A percentile compares a stretch with the other conserved stretches of the same genome.
Evolutionary conservation across 352 stramenopile species (phyloP).

Genomic region (Hyaloperonospora arabidopsidis): DNA sequence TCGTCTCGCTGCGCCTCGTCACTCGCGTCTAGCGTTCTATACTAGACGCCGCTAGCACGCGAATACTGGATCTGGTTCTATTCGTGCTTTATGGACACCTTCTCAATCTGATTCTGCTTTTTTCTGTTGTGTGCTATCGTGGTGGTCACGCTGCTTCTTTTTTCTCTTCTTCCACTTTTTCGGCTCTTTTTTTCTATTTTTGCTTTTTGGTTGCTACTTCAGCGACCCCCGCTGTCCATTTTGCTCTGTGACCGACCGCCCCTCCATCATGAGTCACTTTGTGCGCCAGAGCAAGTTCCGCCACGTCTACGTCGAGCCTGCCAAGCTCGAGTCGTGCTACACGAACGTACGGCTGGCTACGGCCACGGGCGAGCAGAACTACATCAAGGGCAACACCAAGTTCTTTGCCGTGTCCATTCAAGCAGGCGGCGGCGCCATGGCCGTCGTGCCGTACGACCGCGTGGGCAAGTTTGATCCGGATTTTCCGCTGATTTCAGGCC

Average conservation of each 20-base stretch:
- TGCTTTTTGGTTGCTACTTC: too few relatives aligned
- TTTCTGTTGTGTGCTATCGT: slow-evolving; percentile 6
- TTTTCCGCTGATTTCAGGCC: slow-evolving; percentile 92
- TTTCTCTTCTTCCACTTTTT: too few relatives aligned
- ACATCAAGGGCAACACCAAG: slow-evolving; percentile 99
- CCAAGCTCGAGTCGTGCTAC: slow-evolving; percentile 91
- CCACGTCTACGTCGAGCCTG: slow-evolving; percentile 96
- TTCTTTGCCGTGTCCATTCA: slow-evolving; percentile 97
- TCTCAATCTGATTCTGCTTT: slow-evolving; percentile 1
- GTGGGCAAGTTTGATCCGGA: slow-evolving; percentile 91
- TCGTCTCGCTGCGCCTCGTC: neutral
- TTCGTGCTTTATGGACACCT: neutral
- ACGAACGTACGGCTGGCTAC: slow-evolving; percentile 91
- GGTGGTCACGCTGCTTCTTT: neutral
- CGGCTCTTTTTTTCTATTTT: too few relatives aligned
- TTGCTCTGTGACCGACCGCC: neutral
- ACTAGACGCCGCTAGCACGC: neutral
- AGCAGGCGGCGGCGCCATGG: slow-evolving; percentile 84
- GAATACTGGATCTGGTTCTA: slow-evolving; percentile 3
- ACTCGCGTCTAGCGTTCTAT: slow-evolving; percentile 1
- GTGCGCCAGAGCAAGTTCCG: slow-evolving; percentile 97
- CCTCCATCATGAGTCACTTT: slow-evolving; percentile 86
- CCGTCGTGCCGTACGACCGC: slow-evolving; percentile 92
- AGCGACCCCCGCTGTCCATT: neutral
- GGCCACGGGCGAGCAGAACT: slow-evolving; percentile 98